These are phyloP conservation scores for Phyllosticta citribraziliensis DNA, from an alignment of 2,329 filamentous ascomycete genomes.

Conservation along the genomic window DNA sequence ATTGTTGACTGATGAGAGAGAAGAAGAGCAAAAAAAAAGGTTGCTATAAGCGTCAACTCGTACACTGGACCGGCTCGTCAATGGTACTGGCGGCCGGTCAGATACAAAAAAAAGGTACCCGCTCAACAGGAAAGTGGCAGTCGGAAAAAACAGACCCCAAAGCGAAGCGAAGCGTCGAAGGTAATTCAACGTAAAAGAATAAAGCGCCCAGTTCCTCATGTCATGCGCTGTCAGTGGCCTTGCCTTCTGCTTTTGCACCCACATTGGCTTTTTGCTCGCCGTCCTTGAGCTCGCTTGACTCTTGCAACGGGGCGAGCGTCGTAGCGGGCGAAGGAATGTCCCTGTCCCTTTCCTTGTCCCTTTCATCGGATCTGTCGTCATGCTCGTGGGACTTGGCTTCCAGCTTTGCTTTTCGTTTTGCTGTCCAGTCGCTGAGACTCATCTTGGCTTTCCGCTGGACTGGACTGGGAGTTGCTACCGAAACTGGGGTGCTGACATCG, in stretches of 20 bases:
- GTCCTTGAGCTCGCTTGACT: background rate
- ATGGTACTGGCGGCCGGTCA: background rate
- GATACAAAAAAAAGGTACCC: background rate
- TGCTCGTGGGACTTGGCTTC: background rate
- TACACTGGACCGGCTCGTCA: background rate
- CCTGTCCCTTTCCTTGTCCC: background rate
- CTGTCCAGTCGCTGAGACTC: constrained; percentile 10
- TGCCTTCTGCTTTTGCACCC: background rate
- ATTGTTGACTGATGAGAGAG: background rate
- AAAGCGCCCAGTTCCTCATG: background rate
- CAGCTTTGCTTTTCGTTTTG: constrained; percentile 7
- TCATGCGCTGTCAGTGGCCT: background rate
- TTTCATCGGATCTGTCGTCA: background rate
- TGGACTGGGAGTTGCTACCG: constrained; percentile 8
- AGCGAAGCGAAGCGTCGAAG: background rate
- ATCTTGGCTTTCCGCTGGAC: constrained; percentile 10
- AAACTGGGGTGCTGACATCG: background rate
- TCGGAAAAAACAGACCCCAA: background rate
- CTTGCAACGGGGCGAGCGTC: background rate
- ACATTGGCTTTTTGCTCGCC: background rate
- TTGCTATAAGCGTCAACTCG: background rate
- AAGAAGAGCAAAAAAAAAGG: background rate
- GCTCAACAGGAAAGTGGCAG: background rate
- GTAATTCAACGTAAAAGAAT: background rate
- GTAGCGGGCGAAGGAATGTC: background rate